These are phyloP conservation scores for Naganishia onofrii DNA, from an alignment of 768 basidiomycete genomes.

Conservation along the genomic window DNA sequence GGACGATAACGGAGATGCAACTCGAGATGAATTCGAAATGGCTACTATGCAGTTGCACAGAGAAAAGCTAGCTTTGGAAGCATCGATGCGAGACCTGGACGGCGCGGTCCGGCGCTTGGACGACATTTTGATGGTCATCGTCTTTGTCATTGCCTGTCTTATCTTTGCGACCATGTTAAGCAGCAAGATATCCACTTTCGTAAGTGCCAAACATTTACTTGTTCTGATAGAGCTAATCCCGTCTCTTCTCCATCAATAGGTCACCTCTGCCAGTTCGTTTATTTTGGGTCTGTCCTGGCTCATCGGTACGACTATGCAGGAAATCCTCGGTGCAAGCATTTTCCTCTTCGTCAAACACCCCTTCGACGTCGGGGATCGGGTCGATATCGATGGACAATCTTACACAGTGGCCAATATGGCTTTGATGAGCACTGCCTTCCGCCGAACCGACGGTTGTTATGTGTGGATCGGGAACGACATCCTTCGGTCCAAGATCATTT, in stretches of 20 bases:
- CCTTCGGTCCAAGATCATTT: conserved; percentile 52
- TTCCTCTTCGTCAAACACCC: conserved; percentile 77
- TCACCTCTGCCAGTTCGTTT: conserved; percentile 71
- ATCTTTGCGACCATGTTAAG: conserved; percentile 80
- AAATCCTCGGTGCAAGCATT: conserved; percentile 72
- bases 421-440: conserved; percentile 62
- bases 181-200: conserved; percentile 34
- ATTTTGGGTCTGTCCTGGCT: conserved; percentile 72
- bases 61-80: conserved; percentile 77
- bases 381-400: conserved; percentile 58
- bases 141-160: conserved; percentile 66
- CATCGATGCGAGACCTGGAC: conserved; percentile 84
- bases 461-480: conserved; percentile 52
- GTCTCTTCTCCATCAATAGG: conserved; percentile 49
- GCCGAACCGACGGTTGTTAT: conserved; percentile 49
- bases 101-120: conserved; percentile 67
- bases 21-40: conserved; percentile 62
- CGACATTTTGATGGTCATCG: conserved; percentile 73
- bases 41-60: conserved; percentile 70
- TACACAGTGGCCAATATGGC: conserved; percentile 87
- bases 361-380: conserved; percentile 55
- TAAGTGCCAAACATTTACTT: not conserved
- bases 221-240: not conserved
- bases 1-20: conserved; percentile 57
- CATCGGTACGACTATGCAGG: conserved; percentile 72